Conservation (phyloP, 2,329 filamentous ascomycete genomes). For the Diaporthe sp. region DNA sequence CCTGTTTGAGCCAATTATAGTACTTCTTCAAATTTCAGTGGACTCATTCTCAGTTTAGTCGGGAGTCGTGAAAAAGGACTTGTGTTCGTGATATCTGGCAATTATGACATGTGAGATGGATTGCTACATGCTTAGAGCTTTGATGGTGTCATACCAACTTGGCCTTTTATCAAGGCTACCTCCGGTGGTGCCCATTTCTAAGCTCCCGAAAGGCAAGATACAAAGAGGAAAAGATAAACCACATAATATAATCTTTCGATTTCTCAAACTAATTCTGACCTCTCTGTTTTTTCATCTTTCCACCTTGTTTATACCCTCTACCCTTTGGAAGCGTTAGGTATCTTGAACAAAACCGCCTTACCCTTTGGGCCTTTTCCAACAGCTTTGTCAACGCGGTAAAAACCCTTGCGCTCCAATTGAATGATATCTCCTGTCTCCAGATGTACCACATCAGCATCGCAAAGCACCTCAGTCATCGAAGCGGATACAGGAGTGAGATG, state of each 20-base stretch:
- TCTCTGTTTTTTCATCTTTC: neutral
- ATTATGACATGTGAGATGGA: neutral
- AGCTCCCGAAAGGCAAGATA: neutral
- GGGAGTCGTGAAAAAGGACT: neutral
- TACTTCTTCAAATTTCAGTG: neutral
- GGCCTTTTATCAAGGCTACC: neutral
- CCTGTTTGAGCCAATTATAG: neutral
- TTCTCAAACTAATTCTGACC: neutral
- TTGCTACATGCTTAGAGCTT: too few species aligned
- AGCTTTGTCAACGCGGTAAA: slow-evolving; percentile 85
- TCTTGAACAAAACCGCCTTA: slow-evolving; percentile 67
- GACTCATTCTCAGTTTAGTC: neutral
- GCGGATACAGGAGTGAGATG: slow-evolving; percentile 84
- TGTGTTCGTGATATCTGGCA: neutral
- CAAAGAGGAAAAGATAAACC: neutral
- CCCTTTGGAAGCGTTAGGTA: slow-evolving; percentile 55
- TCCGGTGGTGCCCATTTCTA: neutral
- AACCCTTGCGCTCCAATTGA: slow-evolving; percentile 94
- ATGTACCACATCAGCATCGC: slow-evolving; percentile 83
- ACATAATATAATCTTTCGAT: neutral
- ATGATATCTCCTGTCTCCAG: slow-evolving; percentile 92
- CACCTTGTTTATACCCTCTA: neutral
- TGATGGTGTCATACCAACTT: too few species aligned
- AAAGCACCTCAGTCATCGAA: slow-evolving; percentile 79
- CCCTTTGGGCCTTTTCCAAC: slow-evolving; percentile 63